These are phyloP conservation scores for Hysterangium stoloniferum DNA, from an alignment of 768 basidiomycete species.

Conservation along the genomic window DNA sequence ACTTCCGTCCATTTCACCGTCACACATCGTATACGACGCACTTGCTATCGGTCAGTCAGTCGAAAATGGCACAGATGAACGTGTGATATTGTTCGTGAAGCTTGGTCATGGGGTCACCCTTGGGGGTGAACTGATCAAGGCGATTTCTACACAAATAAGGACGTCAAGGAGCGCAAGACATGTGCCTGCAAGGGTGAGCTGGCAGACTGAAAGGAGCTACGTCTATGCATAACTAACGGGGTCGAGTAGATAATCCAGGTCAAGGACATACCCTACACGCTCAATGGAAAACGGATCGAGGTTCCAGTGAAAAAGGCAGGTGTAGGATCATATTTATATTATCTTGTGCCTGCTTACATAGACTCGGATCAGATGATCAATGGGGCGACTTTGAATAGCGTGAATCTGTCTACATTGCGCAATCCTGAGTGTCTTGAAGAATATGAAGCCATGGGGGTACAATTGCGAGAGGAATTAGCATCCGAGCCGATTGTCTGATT, in stretches of 20 bases:
- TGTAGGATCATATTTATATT: slow-evolving; percentile 12
- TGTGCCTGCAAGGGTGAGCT: slow-evolving; percentile 61
- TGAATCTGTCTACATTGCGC: slow-evolving; percentile 64
- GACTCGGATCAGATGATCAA: slow-evolving; percentile 56
- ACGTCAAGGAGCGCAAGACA: slow-evolving; percentile 60
- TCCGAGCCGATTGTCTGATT: no score
- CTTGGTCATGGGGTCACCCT: slow-evolving; percentile 43
- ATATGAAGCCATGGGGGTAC: slow-evolving; percentile 48
- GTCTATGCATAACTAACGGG: neutral
- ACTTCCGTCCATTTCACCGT: slow-evolving; percentile 26
- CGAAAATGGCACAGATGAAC: slow-evolving; percentile 58
- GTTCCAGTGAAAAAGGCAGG: slow-evolving; percentile 67
- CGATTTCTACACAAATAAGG: slow-evolving; percentile 56
- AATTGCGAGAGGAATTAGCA: slow-evolving; percentile 28
- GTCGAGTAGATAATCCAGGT: slow-evolving; percentile 56
- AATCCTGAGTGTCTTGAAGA: slow-evolving; percentile 66
- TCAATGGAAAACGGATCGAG: slow-evolving; percentile 78
- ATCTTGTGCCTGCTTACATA: slow-evolving; percentile 13
- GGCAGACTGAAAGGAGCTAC: neutral
- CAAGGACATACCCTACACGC: slow-evolving; percentile 65
- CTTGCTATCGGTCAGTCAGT: slow-evolving; percentile 67
- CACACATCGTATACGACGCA: slow-evolving; percentile 47
- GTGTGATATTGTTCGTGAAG: slow-evolving; percentile 71
- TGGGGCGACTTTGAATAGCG: slow-evolving; percentile 56
- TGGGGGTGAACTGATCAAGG: slow-evolving; percentile 42